Evolutionary conservation across 2,329 filamentous ascomycete genomes (phyloP), one percentile per base, ranked within the genome.

Genomic region (Teratosphaeria zuluensis): DNA sequence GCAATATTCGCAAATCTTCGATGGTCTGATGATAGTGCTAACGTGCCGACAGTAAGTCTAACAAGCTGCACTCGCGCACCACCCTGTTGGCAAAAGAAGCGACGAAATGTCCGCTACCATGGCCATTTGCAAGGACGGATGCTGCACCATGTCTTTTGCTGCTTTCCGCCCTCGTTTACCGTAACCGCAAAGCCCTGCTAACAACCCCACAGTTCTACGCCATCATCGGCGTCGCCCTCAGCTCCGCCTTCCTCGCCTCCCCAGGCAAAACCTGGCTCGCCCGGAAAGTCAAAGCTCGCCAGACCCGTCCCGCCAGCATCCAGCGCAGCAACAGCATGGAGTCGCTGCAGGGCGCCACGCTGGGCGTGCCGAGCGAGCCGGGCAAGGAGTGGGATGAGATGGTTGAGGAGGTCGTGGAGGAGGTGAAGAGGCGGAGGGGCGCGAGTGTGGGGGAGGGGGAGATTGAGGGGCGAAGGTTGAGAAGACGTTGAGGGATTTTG

Each of bases 151-250:
- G 24, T 19, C 2, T 19, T 16, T n/a, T 2, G 9, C 6, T 19
- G 16, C 42, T 21, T n/a, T 48, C 42, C 6, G 8, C 21, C n/a
- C n/a, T 2, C 16, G 11, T 48, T 21, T 1, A 5, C 42, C n/a
- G 19, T 2, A 11, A 19, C 21, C n/a, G 11, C 16, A 9, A n/a
- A 19, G 6, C 16, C n/a, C 16, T 21, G 42, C 42, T 48, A n/a
- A 48, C n/a, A 0, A 84, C 89, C 51, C 88, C 96, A 38, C 94
- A 96, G 76, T 97, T 91, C 76, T 99, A 95, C 74, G 85, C 83
- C 33, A 78, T 94, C 57, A 70, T 92, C 61, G 86, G 85, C 64
- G 88, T 88, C 1, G 74, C 78, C 9, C 71, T 76, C 0, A 83
- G 85, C 19, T 83, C 92, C 58, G 82, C 78, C 7, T 87, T 96